Base-by-base conservation (phyloP, 352 stramenopile genomes). In the Phytophthora citricola region DNA sequence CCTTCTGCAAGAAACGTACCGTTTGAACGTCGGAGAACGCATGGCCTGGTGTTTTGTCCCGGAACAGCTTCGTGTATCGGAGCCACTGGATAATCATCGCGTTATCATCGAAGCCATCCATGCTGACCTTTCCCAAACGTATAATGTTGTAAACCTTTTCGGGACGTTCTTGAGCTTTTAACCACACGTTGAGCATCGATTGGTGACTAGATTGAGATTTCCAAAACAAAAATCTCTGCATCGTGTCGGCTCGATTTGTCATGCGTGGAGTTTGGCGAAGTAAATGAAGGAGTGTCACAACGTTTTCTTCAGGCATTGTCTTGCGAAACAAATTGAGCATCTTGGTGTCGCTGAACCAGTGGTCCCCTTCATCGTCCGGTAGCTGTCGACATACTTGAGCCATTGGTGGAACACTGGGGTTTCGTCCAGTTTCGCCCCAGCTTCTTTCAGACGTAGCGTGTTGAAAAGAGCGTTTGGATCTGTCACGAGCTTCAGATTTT, bases 271-370 rank as follows among this genome's bases (percentile, higher is more conserved):
- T 22, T 20, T 41, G 29, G 9, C 34, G 5, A 14, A 59, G 15
- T 6, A 17, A 29, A 20, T 59, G 52, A 24, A 49, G 29, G 31
- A 59, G 38, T 3, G 24, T 6, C n/a, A 59, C 26, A 0, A 59
- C 17, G n/a, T 59, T 12, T n/a, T 50, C 11, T 43, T 43, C 38
- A 0, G 12, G n/a, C n/a, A 10, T 36, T 43, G 38, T 10, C n/a
- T 22, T 20, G 0, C 3, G 14, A 10, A 43, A 20, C 38, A 43
- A 43, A 22, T 1, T 0, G 2, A 22, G 14, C n/a, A 20, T 20
- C 5, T 43, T 5, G 1, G 22, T 0, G 14, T 20, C 12, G 5
- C 14, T 6, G 8, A 43, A 43, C 38, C 14, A n/a, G 12, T 8
- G 0, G n/a, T 43, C 14, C 8, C 38, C 5, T 43, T 43, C 12